Conservation (phyloP, 495 filamentous ascomycete genomes). For the Hyaloscypha variabilis region DNA sequence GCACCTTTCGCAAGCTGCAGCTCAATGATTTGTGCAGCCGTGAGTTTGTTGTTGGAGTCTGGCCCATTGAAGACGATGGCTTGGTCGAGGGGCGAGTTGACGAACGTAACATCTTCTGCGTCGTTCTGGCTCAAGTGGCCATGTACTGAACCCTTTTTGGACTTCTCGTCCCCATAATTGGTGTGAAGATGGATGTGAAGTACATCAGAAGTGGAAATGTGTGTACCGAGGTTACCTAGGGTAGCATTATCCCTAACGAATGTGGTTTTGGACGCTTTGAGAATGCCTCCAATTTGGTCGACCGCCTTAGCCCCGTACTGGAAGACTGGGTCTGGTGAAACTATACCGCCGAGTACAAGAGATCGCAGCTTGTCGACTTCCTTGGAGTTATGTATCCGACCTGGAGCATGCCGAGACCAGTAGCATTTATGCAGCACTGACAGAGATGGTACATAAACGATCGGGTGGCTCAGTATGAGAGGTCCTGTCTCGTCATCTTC, state of each 20-base stretch:
- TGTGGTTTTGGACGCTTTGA: background rate
- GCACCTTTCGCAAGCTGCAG: background rate
- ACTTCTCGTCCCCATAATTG: background rate
- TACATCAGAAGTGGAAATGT: background rate
- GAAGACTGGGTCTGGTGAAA: background rate
- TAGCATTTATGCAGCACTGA: background rate
- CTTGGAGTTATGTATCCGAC: background rate
- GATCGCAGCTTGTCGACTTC: background rate
- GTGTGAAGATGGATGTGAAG: background rate
- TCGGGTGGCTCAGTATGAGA: background rate
- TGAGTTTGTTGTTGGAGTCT: background rate
- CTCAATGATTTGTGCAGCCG: background rate
- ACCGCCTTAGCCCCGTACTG: background rate
- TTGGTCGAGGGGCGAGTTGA: background rate
- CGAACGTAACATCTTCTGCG: background rate
- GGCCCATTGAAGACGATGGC: background rate
- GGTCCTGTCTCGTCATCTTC: background rate
- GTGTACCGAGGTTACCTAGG: background rate
- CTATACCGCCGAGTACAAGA: background rate
- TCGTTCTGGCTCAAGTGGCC: background rate
- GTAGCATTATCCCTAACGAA: background rate
- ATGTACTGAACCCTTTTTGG: background rate
- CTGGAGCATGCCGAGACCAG: background rate
- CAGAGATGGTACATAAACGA: background rate
- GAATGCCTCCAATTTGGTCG: background rate